These are phyloP conservation scores for Plantago coronopus DNA, from an alignment of 305 asterid species.

Conservation along the genomic window DNA sequence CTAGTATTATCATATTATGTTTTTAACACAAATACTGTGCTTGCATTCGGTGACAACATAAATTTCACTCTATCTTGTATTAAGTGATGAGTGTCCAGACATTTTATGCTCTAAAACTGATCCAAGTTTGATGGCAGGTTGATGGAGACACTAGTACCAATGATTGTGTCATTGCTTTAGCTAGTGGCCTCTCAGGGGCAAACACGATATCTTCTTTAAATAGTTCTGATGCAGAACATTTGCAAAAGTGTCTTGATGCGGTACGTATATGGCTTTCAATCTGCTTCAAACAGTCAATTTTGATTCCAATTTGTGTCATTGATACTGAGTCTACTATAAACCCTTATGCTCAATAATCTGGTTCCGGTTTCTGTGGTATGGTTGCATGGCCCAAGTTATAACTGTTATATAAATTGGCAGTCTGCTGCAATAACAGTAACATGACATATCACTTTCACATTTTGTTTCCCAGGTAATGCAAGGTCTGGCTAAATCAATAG, in stretches of 20 bases:
- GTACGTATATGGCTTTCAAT: conserved; percentile 42
- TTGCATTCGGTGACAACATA: too few relatives aligned
- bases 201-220: conserved; percentile 62
- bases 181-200: conserved; percentile 93
- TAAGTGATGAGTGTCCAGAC: not conserved
- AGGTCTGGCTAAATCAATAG: conserved; percentile 96
- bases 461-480: conserved; percentile 79
- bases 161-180: conserved; percentile 94
- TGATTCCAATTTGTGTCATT: conserved; percentile 10
- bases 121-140: conserved; percentile 52
- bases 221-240: conserved; percentile 65
- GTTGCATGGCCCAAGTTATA: conserved; percentile 7
- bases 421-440: conserved; percentile 1
- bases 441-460: conserved; percentile 2
- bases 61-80: not conserved
- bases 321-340: not conserved
- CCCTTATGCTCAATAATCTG: not conserved
- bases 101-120: conserved; percentile 10
- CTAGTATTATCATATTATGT: too few relatives aligned
- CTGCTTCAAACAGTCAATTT: conserved; percentile 14
- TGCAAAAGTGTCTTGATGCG: conserved; percentile 90
- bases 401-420: conserved; percentile 13
- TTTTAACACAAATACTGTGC: too few relatives aligned
- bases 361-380: not conserved
- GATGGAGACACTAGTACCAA: conserved; percentile 99